Evolutionary conservation across 495 filamentous ascomycete genomes (phyloP).

Genomic region (Jackrogersella minutella): DNA sequence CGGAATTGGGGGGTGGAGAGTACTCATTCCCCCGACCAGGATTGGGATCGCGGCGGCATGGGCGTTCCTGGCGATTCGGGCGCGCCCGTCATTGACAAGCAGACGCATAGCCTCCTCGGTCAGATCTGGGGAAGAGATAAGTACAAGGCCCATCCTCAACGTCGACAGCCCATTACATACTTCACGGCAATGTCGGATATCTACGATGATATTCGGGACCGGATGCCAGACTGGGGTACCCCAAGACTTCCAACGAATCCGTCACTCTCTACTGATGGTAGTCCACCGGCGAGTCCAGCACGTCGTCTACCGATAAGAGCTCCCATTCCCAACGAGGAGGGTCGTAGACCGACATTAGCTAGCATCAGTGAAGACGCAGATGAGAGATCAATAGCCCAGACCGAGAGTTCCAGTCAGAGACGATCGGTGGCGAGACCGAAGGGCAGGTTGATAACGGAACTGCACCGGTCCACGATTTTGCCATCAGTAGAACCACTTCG

Average conservation of each 20-base stretch:
- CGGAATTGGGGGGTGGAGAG: slow-evolving; percentile 13
- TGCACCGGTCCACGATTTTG: neutral
- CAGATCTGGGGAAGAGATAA: slow-evolving; percentile 16
- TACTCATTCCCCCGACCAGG: neutral
- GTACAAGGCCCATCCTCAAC: neutral
- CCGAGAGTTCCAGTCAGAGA: neutral
- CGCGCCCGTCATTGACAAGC: slow-evolving; percentile 10
- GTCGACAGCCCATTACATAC: neutral
- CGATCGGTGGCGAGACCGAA: slow-evolving; percentile 1
- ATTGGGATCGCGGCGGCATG: slow-evolving; percentile 12
- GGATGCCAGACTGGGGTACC: neutral
- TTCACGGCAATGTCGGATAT: slow-evolving; percentile 23
- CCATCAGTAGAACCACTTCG: slow-evolving; percentile 11
- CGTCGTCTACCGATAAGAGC: neutral
- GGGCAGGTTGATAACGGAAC: neutral
- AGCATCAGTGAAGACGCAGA: slow-evolving; percentile 11
- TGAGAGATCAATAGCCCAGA: neutral
- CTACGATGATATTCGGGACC: slow-evolving; percentile 15
- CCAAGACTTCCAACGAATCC: neutral
- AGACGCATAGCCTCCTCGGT: slow-evolving; percentile 6
- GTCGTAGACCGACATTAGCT: neutral
- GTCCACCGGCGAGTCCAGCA: neutral
- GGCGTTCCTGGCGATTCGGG: slow-evolving; percentile 16
- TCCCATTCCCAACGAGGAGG: neutral
- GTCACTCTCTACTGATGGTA: neutral